Conservation (phyloP, 2,329 filamentous ascomycete species). For the Ramularia endophylla region DNA sequence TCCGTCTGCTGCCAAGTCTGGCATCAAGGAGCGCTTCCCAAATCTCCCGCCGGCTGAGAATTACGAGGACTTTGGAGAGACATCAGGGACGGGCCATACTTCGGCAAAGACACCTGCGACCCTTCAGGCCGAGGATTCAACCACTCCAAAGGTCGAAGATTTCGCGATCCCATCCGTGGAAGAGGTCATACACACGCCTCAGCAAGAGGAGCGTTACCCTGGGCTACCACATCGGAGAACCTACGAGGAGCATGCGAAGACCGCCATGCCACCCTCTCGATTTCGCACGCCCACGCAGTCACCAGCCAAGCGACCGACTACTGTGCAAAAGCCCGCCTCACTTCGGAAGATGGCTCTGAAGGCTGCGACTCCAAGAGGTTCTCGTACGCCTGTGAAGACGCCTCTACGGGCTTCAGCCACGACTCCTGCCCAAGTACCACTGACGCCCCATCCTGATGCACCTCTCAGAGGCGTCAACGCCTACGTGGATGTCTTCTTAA, state of each 20-base stretch:
- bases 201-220: constrained; percentile 10
- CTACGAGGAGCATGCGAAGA: constrained; percentile 20
- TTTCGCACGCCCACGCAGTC: constrained; percentile 23
- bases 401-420: constrained; percentile 23
- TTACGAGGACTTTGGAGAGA: constrained; percentile 6
- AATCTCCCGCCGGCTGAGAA: constrained; percentile 10
- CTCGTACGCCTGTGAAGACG: constrained; percentile 27
- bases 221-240: constrained; percentile 11
- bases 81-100: too few relatives aligned
- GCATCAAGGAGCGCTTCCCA: constrained; percentile 13
- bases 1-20: background rate
- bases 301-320: constrained; percentile 22
- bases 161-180: too few relatives aligned
- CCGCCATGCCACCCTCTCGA: constrained; percentile 21
- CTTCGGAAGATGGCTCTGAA: constrained; percentile 26
- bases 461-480: constrained; percentile 30
- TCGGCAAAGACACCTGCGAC: background rate
- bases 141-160: background rate
- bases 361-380: constrained; percentile 12
- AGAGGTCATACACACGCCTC: constrained; percentile 3
- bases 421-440: constrained; percentile 25
- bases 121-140: background rate
- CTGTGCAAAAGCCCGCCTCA: constrained; percentile 23
- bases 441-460: constrained; percentile 32
- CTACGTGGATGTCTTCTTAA: constrained; percentile 33